phyloP scores from a whole-genome alignment of 352 stramenopile genomes.

The Phytophthora podocarpi region DNA sequence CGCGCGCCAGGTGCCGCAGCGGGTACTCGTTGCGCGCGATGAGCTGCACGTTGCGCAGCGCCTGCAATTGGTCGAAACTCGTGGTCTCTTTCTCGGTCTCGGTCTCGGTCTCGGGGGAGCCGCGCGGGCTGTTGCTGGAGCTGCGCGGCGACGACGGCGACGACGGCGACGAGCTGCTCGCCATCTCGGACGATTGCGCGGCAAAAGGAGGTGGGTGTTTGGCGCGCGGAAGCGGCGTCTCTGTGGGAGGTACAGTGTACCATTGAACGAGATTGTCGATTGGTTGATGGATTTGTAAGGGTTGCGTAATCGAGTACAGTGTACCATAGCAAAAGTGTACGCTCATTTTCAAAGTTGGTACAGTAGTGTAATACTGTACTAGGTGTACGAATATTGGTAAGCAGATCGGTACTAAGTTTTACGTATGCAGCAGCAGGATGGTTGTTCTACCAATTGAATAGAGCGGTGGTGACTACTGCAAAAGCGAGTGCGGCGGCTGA shows the following conservation, averaged over 20 bases:
- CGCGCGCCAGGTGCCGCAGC: slow-evolving; percentile 52
- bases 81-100: too few species aligned
- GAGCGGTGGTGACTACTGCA: not conserved
- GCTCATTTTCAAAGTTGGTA: too few species aligned
- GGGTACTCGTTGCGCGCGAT: slow-evolving; percentile 79
- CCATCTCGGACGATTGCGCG: not conserved
- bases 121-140: too few species aligned
- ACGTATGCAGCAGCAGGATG: too few species aligned
- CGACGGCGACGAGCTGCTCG: slow-evolving; percentile 4
- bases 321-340: not conserved
- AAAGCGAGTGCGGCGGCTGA: not conserved
- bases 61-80: slow-evolving; percentile 70
- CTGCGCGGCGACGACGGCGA: too few species aligned
- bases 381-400: too few species aligned
- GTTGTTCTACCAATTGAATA: not conserved
- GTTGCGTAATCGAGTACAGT: not conserved
- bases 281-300: too few species aligned
- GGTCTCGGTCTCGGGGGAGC: not conserved
- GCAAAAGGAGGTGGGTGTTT: not conserved
- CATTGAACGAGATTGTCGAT: too few species aligned
- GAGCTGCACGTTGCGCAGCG: slow-evolving; percentile 64
- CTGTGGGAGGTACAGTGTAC: not conserved
- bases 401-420: too few species aligned
- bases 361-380: too few species aligned
- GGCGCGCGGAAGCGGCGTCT: not conserved